Conservation (phyloP, 2,329 filamentous ascomycete species). For the Fragosphaeria purpurea region DNA sequence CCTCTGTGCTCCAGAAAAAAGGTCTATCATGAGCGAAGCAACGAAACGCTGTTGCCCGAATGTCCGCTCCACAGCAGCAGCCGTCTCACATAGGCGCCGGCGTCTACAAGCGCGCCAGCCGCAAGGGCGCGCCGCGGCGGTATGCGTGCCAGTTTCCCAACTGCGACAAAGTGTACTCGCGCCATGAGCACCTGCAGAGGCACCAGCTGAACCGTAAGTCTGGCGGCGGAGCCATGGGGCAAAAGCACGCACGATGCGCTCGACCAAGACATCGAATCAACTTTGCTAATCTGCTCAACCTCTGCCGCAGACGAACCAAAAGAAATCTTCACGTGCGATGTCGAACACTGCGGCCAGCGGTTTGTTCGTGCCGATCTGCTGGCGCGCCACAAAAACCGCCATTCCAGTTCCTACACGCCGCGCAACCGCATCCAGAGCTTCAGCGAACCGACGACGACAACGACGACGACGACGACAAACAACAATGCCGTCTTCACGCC, state of each 20-base stretch:
- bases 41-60: neutral
- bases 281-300: no score
- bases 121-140: slow-evolving; percentile 38
- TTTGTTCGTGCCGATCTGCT: slow-evolving; percentile 74
- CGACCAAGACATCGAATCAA: no score
- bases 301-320: slow-evolving; percentile 57
- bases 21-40: neutral
- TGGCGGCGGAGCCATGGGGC: neutral
- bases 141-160: slow-evolving; percentile 59
- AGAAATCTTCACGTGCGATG: slow-evolving; percentile 69
- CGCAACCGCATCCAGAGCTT: slow-evolving; percentile 42
- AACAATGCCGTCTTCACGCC: slow-evolving; percentile 5
- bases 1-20: no score
- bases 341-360: slow-evolving; percentile 61
- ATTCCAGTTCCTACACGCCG: slow-evolving; percentile 44
- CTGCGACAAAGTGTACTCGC: slow-evolving; percentile 71
- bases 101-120: slow-evolving; percentile 40
- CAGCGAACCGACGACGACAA: slow-evolving; percentile 22
- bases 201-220: slow-evolving; percentile 67
- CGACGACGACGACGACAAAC: neutral
- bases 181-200: slow-evolving; percentile 70
- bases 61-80: slow-evolving; percentile 11
- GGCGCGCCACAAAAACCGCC: slow-evolving; percentile 56
- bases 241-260: no score
- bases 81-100: slow-evolving; percentile 8